These are phyloP conservation scores for Penicillium glabrum DNA, from an alignment of 2,329 filamentous ascomycete species.

Conservation along the genomic window DNA sequence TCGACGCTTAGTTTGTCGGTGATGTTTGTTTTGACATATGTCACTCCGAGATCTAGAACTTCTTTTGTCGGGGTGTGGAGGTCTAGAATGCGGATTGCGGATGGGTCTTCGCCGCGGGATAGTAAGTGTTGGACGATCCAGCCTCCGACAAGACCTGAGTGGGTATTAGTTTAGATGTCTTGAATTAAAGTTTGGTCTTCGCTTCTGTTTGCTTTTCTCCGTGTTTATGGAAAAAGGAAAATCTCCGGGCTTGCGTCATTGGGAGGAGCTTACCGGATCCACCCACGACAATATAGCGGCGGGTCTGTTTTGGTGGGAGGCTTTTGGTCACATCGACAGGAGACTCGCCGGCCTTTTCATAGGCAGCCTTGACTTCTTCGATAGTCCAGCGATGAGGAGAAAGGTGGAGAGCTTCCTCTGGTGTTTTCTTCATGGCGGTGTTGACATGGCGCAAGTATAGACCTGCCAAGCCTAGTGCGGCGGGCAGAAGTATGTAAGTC, in stretches of 20 bases:
- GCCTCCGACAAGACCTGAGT: constrained; percentile 56
- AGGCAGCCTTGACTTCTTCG: constrained; percentile 33
- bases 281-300: constrained; percentile 42
- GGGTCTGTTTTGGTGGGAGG: constrained; percentile 37
- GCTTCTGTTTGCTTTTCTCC: not conserved
- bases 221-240: not conserved
- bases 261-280: constrained; percentile 33
- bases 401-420: constrained; percentile 26
- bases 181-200: not conserved
- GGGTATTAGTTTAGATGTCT: not conserved
- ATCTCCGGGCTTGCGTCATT: not conserved
- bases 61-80: constrained; percentile 46
- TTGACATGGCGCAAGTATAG: constrained; percentile 35
- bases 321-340: constrained; percentile 35
- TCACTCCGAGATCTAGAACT: constrained; percentile 46
- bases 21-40: constrained; percentile 53
- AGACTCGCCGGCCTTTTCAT: constrained; percentile 26
- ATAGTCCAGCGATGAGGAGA: constrained; percentile 35
- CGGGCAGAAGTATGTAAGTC: constrained; percentile 10
- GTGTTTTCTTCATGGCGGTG: constrained; percentile 24
- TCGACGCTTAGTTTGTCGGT: constrained; percentile 46
- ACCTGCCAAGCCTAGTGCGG: constrained; percentile 15
- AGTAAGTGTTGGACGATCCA: constrained; percentile 57
- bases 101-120: constrained; percentile 51
- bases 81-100: constrained; percentile 57